Percentiles rank a stretch among this genome's conserved stretches.
phyloP scores from a whole-genome alignment of 352 stramenopile species.

The Globisporangium camurandrum region DNA sequence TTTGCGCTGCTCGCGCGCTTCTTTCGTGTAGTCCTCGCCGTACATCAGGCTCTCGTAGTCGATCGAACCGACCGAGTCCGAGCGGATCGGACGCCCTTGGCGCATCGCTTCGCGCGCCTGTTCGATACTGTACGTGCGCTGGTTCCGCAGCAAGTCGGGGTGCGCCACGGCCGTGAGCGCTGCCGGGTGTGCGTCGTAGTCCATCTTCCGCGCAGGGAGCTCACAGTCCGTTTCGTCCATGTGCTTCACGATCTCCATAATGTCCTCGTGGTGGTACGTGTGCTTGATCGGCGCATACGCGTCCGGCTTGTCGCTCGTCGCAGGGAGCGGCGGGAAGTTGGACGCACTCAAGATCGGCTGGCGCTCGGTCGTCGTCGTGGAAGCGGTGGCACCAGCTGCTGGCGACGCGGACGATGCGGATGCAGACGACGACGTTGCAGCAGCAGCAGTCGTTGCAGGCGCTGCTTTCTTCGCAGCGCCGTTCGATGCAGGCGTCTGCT shows the following conservation, averaged over 20 bases:
- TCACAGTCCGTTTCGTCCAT: conserved; percentile 86
- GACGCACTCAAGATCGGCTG: conserved; percentile 74
- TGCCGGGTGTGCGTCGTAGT: conserved; percentile 70
- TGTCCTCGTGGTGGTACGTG: conserved; percentile 85
- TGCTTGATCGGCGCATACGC: conserved; percentile 42
- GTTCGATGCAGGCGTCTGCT: conserved; percentile 20
- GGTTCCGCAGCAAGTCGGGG: conserved; percentile 83
- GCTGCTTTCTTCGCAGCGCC: conserved; percentile 23
- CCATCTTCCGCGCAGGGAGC: conserved; percentile 65
- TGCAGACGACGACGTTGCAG: conserved; percentile 19
- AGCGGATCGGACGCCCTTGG: conserved; percentile 82
- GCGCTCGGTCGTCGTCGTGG: too few relatives aligned
- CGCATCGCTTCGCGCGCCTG: conserved; percentile 86
- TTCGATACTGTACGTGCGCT: conserved; percentile 91
- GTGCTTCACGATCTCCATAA: conserved; percentile 89
- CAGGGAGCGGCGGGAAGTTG: conserved; percentile 78
- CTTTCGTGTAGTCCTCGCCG: conserved; percentile 85
- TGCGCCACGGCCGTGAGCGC: conserved; percentile 74
- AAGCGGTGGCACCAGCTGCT: too few relatives aligned
- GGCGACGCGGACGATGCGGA: conserved; percentile 3
- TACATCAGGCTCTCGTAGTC: conserved; percentile 90
- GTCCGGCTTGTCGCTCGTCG: conserved; percentile 24
- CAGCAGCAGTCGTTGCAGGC: conserved; percentile 21
- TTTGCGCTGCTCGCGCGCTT: conserved; percentile 64
- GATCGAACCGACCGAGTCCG: conserved; percentile 81